Percentiles rank a stretch among this genome's conserved stretches.
phyloP scores from a whole-genome alignment of 371 early-diverging fungal genomes.

The Syncephalastrum racemosum region DNA sequence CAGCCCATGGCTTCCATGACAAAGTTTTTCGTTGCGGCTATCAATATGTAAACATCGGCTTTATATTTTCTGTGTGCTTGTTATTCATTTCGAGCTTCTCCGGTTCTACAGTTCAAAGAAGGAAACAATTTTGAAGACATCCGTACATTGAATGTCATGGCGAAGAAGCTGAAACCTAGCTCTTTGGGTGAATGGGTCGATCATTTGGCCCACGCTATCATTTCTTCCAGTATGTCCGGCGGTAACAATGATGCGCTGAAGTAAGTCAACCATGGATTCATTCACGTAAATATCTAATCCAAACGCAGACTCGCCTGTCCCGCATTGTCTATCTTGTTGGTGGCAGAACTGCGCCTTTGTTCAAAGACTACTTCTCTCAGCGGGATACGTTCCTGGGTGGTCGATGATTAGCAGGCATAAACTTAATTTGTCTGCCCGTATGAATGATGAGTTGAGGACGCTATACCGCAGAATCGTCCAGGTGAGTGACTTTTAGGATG shows the following conservation, averaged over 20 bases:
- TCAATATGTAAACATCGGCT: too few species aligned
- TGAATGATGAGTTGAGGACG: neutral
- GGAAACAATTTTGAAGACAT: too few species aligned
- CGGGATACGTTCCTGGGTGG: neutral
- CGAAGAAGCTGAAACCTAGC: too few species aligned
- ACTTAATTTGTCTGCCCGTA: neutral
- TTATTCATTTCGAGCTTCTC: too few species aligned
- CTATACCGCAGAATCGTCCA: neutral
- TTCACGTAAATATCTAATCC: neutral
- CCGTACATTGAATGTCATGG: too few species aligned
- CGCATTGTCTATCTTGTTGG: slow-evolving; percentile 7
- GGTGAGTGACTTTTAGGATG: neutral
- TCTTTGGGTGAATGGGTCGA: neutral
- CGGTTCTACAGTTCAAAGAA: too few species aligned
- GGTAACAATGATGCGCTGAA: slow-evolving; percentile 2
- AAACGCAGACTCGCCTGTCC: slow-evolving; percentile 6
- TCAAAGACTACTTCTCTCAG: neutral
- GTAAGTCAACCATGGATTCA: slow-evolving; percentile 5
- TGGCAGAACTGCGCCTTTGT: neutral
- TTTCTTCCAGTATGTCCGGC: neutral
- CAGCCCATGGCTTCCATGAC: too few species aligned
- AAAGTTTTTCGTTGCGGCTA: too few species aligned
- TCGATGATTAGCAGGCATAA: neutral
- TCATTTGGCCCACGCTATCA: neutral
- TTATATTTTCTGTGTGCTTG: too few species aligned